Base-by-base conservation (phyloP, 2,329 filamentous ascomycete genomes). In the Sphaerulina vaccinii region DNA sequence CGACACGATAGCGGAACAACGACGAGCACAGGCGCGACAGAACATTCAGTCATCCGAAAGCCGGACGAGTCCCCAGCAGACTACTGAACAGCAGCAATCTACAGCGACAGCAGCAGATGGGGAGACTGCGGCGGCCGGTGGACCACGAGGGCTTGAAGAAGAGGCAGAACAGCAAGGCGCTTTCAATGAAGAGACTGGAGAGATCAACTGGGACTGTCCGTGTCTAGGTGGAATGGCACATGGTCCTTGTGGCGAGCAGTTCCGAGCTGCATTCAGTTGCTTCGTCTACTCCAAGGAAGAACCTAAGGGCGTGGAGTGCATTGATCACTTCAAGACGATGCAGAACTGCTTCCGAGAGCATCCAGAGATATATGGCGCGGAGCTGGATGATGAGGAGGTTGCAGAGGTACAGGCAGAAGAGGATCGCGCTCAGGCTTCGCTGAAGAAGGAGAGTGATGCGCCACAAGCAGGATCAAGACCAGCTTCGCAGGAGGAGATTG, bases 191-290 rank as follows among this genome's bases (percentile, higher is more conserved):
- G 93, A 97, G 76, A 99, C 93, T 8, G 93, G 93, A 62, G 93
- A 99, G 80, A 99, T 99, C 75, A 99, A 99, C 79, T 99, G 93
- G 93, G 93, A 97, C 70, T 99, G 93, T 73, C 93, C 93, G 13
- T 99, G 93, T 71, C 77, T 99, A 27, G 93, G 93, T 42, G 93
- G 93, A 47, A 99, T 99, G 93, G 93, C 93, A 6, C 76, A 96
- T 68, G 93, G 93, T 0, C 93, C 93, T 48, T 99, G 93, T 69
- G 93, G 93, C 41, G 89, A 95, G 69, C 85, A 97, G 67, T 99
- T 99, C 81, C 90, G 86, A 77, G 85, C 85, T 19, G 93, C 93
- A 0, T 99, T 99, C 66, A 96, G 90, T 81, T 99, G 93, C 76
- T 99, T 99, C 66, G 90, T 99, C n/a, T 93, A 86, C 75, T 95